These are phyloP conservation scores for Leptographium radiaticola DNA, from an alignment of 2,329 filamentous ascomycete species.

Conservation along the genomic window DNA sequence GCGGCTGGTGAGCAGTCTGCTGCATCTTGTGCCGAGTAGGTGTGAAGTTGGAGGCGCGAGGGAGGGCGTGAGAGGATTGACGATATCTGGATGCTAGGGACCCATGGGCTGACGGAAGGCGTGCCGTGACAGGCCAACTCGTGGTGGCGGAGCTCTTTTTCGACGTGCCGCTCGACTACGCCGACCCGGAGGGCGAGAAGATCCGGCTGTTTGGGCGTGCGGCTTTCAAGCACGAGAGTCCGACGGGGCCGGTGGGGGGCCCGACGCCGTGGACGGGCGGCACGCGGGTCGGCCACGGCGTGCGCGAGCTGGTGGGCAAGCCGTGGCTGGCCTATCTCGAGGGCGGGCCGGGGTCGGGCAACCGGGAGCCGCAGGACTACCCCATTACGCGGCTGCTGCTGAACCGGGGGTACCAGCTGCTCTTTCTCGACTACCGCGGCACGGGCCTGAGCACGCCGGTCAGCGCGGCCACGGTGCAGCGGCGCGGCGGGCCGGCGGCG, in stretches of 20 bases:
- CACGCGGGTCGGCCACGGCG: neutral
- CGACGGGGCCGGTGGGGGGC: slow-evolving; percentile 38
- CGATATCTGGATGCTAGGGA: neutral
- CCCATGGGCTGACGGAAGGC: neutral
- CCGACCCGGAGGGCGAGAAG: slow-evolving; percentile 41
- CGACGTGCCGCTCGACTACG: slow-evolving; percentile 71
- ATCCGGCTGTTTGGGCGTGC: slow-evolving; percentile 70
- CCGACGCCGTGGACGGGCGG: slow-evolving; percentile 22
- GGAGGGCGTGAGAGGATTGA: neutral
- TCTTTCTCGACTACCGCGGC: slow-evolving; percentile 84
- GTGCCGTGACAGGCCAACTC: slow-evolving; percentile 46
- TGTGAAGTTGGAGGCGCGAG: too few species aligned
- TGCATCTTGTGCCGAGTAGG: slow-evolving; percentile 7
- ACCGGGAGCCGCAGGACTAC: slow-evolving; percentile 59
- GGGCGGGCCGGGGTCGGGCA: slow-evolving; percentile 75
- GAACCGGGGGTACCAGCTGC: slow-evolving; percentile 68
- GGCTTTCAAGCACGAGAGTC: slow-evolving; percentile 51
- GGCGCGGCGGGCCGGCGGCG: slow-evolving; percentile 46
- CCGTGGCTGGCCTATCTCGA: slow-evolving; percentile 63
- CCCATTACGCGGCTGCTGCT: slow-evolving; percentile 59
- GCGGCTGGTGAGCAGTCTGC: neutral
- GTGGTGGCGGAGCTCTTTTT: slow-evolving; percentile 75
- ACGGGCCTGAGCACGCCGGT: slow-evolving; percentile 77
- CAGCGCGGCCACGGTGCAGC: slow-evolving; percentile 55
- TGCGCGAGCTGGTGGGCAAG: slow-evolving; percentile 21